Evolutionary conservation across 192 early-diverging fungal species (phyloP).

Genomic region (Mortierella hygrophila): DNA sequence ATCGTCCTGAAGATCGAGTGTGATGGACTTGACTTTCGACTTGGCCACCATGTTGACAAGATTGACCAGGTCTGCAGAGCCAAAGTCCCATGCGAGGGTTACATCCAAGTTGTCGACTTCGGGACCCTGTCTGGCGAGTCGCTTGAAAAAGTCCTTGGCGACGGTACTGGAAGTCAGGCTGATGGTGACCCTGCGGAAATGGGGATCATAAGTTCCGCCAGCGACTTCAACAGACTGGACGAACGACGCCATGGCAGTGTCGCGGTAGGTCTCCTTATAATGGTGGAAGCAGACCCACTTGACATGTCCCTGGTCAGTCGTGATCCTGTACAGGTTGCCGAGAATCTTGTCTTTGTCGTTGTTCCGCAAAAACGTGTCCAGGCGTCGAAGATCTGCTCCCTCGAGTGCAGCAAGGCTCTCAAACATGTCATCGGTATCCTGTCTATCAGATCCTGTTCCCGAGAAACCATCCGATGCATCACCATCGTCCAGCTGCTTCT

Average conservation of each 20-base stretch:
- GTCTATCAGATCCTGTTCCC: not conserved
- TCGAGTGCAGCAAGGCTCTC: not conserved
- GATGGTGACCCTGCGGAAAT: not conserved
- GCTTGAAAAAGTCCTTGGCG: not conserved
- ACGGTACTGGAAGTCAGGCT: not conserved
- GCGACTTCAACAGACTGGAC: not conserved
- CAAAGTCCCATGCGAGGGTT: not conserved
- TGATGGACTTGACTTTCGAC: slow-evolving; percentile 1
- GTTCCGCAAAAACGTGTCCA: slow-evolving; percentile 1
- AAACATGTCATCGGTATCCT: not conserved
- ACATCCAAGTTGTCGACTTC: not conserved
- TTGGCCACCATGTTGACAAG: not conserved
- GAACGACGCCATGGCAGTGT: not conserved
- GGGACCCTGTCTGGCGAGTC: not conserved
- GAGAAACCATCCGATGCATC: not conserved
- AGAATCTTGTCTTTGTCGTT: slow-evolving; percentile 6
- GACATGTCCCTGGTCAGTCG: slow-evolving; percentile 3
- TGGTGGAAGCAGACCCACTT: slow-evolving; percentile 24
- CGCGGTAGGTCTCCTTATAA: not conserved
- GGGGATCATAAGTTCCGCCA: not conserved
- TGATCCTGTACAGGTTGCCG: not conserved
- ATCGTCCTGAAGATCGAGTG: not conserved
- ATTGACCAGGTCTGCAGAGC: not conserved
- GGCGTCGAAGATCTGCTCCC: not conserved
- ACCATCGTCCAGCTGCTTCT: not conserved